Evolutionary conservation across 164 flowering plant species (phyloP).

Genomic region (Buxus sempervirens): DNA sequence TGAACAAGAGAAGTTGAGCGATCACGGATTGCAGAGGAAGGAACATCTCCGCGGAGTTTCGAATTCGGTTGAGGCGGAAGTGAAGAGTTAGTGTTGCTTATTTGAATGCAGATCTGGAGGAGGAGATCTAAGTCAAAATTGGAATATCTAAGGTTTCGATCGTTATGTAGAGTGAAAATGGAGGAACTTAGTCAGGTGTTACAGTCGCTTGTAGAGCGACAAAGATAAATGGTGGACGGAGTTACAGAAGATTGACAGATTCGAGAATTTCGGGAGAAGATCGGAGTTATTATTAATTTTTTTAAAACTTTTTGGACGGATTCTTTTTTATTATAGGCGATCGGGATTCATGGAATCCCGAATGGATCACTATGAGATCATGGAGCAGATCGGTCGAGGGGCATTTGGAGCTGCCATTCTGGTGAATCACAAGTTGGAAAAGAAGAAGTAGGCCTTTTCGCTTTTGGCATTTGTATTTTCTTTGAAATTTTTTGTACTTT

Average conservation of each 20-base stretch:
- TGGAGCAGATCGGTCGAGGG: conserved; percentile 99
- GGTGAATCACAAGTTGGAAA: conserved; percentile 82
- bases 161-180: conserved; percentile 2
- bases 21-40: no score
- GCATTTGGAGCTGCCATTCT: conserved; percentile 98
- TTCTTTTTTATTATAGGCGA: not conserved
- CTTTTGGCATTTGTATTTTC: not conserved
- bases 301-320: not conserved
- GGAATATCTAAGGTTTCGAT: conserved; percentile 7
- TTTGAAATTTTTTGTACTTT: conserved; percentile 2
- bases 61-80: not conserved
- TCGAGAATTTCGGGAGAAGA: not conserved
- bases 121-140: conserved; percentile 1
- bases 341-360: conserved; percentile 59
- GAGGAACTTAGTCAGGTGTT: not conserved
- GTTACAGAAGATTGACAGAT: not conserved
- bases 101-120: not conserved
- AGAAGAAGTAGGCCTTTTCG: conserved; percentile 54
- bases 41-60: not conserved
- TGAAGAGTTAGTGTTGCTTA: not conserved
- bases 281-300: not conserved
- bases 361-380: conserved; percentile 97
- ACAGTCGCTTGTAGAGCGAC: not conserved
- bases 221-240: not conserved
- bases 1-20: no score